phyloP scores from a whole-genome alignment of 805 yeast genomes.

The Yamadazyma scolyti region DNA sequence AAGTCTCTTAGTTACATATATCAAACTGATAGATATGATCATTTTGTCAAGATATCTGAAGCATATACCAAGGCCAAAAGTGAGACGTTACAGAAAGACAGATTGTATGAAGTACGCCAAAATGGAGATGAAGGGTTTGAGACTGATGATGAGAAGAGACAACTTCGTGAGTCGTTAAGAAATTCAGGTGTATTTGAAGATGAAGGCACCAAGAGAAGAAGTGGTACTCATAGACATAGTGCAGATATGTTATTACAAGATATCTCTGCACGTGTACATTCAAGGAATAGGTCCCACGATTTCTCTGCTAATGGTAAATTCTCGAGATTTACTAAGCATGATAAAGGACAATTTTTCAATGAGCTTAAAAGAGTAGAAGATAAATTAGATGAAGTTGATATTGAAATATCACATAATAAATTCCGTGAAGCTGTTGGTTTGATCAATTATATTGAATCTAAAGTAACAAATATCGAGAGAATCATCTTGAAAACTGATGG shows the following conservation, averaged over 20 bases:
- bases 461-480: conserved; percentile 25
- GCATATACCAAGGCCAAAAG: conserved; percentile 60
- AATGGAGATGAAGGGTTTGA: conserved; percentile 11
- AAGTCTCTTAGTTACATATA: conserved; percentile 52
- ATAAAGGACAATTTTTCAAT: conserved; percentile 34
- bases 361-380: conserved; percentile 56
- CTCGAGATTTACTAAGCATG: conserved; percentile 11
- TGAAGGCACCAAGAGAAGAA: conserved; percentile 18
- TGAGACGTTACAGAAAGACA: conserved; percentile 37
- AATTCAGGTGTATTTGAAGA: conserved; percentile 45
- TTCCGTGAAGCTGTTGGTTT: conserved; percentile 45
- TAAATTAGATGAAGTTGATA: conserved; percentile 65
- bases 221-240: conserved; percentile 26
- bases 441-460: conserved; percentile 33
- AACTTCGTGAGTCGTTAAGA: conserved; percentile 41
- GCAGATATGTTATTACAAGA: conserved; percentile 50
- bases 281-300: conserved; percentile 53
- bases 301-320: conserved; percentile 15
- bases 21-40: conserved; percentile 59
- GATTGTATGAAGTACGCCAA: conserved; percentile 19
- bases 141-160: conserved; percentile 33
- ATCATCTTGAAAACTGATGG: conserved; percentile 13
- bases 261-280: conserved; percentile 58
- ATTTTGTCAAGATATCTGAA: conserved; percentile 49
- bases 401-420: conserved; percentile 57